These are phyloP conservation scores for Globisporangium recalcitrans DNA, from an alignment of 352 stramenopile species.

Conservation along the genomic window DNA sequence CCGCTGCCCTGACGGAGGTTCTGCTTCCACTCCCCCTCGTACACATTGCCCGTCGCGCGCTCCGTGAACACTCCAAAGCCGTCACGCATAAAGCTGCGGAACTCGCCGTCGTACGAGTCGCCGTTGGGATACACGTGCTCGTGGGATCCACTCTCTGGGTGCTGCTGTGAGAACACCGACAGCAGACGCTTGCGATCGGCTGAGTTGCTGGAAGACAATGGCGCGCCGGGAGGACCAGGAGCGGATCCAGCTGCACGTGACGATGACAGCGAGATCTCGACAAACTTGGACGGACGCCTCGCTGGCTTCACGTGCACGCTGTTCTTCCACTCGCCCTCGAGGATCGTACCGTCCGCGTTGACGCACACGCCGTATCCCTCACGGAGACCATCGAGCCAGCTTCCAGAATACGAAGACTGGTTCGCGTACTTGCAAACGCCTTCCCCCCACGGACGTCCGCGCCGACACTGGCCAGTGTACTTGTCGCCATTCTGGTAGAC, in stretches of 20 bases:
- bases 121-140: conserved; percentile 53
- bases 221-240: conserved; percentile 8
- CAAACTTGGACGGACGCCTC: conserved; percentile 43
- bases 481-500: conserved; percentile 73
- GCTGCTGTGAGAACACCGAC: conserved; percentile 13
- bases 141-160: conserved; percentile 32
- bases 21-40: conserved; percentile 65
- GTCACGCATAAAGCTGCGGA: conserved; percentile 36
- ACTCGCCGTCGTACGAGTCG: conserved; percentile 71
- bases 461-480: conserved; percentile 54
- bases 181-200: conserved; percentile 1
- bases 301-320: conserved; percentile 50
- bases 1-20: conserved; percentile 59
- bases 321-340: conserved; percentile 74
- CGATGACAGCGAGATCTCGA: conserved; percentile 48
- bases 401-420: conserved; percentile 86
- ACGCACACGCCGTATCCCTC: conserved; percentile 74
- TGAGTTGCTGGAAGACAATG: neutral
- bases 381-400: conserved; percentile 71
- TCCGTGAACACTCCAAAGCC: conserved; percentile 64
- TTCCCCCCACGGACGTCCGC: conserved; percentile 58
- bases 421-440: conserved; percentile 90
- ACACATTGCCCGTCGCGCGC: conserved; percentile 50
- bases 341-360: conserved; percentile 47
- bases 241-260: too few relatives aligned